Percentiles rank a stretch among this genome's conserved stretches.
These are phyloP conservation scores for Malus hybrid DNA, from an alignment of 331 rosid genomes.

Conservation along the genomic window DNA sequence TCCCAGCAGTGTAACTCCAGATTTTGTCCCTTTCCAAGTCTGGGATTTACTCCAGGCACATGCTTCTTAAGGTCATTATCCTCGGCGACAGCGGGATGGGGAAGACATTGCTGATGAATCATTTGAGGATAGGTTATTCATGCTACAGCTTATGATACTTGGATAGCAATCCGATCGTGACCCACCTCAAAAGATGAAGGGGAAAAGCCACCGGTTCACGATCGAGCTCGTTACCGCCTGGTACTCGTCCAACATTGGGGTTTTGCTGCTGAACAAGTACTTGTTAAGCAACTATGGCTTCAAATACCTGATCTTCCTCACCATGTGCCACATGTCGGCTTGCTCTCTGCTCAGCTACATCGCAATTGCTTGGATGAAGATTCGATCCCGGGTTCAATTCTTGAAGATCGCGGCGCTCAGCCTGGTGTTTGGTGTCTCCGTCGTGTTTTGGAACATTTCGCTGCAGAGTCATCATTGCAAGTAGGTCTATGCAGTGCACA, in stretches of 20 bases:
- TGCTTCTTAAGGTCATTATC: too few relatives aligned
- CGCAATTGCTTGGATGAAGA: conserved; percentile 82
- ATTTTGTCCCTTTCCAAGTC: conserved; percentile 86
- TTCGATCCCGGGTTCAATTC: conserved; percentile 69
- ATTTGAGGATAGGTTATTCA: too few relatives aligned
- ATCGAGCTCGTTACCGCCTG: conserved; percentile 53
- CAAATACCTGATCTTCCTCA: conserved; percentile 79
- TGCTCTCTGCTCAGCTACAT: conserved; percentile 73
- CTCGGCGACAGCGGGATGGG: too few relatives aligned
- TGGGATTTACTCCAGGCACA: conserved; percentile 87
- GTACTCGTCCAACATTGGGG: conserved; percentile 93
- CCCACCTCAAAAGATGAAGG: not conserved
- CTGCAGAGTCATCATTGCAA: conserved; percentile 1
- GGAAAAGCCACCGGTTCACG: conserved; percentile 57
- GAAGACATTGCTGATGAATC: too few relatives aligned
- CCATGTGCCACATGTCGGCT: conserved; percentile 88
- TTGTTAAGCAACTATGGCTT: conserved; percentile 78
- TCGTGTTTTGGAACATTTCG: conserved; percentile 84
- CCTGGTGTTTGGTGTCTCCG: conserved; percentile 71
- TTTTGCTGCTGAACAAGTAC: conserved; percentile 68
- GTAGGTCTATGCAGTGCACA: too few relatives aligned
- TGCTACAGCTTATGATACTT: too few relatives aligned
- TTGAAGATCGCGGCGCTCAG: conserved; percentile 65
- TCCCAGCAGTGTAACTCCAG: conserved; percentile 91
- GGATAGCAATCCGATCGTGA: conserved; percentile 11